Conservation (phyloP, 2,329 filamentous ascomycete genomes). For the Phaeosphaeriaceae sp. region DNA sequence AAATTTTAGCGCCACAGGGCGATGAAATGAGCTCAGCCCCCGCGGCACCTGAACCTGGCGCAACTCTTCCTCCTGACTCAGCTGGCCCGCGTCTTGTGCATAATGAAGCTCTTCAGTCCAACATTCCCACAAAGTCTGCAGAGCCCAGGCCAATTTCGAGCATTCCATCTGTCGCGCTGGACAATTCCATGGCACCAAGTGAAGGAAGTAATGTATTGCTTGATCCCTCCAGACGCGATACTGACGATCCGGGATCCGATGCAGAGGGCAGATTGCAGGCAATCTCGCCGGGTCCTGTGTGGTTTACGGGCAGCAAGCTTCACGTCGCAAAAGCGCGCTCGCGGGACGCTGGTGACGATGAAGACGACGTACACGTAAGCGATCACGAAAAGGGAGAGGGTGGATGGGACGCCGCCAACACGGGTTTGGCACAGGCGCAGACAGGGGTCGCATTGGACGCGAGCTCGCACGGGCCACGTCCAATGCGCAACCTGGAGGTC, state of each 20-base stretch:
- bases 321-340: conserved; percentile 10
- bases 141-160: background rate
- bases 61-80: background rate
- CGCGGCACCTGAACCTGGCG: background rate
- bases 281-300: conserved; percentile 10
- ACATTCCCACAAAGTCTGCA: background rate
- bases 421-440: background rate
- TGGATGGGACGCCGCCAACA: background rate
- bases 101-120: background rate
- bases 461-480: conserved; percentile 16
- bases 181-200: background rate
- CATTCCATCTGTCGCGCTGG: background rate
- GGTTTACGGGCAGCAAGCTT: conserved; percentile 20
- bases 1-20: background rate
- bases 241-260: background rate
- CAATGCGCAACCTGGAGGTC: conserved; percentile 31
- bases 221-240: background rate
- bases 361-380: background rate
- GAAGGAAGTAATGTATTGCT: background rate
- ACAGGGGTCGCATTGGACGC: conserved; percentile 1
- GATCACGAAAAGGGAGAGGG: background rate
- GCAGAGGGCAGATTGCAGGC: background rate
- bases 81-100: background rate
- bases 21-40: background rate
- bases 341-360: background rate